These are phyloP conservation scores for Trichoderma asperellum DNA, from an alignment of 2,329 filamentous ascomycete genomes.

Conservation along the genomic window DNA sequence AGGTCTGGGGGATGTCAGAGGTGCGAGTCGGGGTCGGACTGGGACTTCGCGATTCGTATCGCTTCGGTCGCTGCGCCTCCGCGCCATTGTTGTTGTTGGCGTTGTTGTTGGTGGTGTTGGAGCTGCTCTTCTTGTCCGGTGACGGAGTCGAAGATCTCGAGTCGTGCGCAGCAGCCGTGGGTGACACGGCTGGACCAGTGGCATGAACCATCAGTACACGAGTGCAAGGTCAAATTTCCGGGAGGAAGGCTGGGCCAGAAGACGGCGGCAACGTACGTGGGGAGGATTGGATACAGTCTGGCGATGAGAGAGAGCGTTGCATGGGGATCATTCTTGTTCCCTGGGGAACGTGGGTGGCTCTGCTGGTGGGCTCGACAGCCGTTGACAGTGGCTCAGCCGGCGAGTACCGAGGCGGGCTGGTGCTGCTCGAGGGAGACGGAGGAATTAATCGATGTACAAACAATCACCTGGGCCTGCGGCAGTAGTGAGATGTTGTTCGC, in stretches of 20 bases:
- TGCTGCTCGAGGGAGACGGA: background rate
- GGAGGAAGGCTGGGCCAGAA: conserved; percentile 17
- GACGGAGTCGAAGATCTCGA: conserved; percentile 62
- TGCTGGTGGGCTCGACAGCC: conserved; percentile 5
- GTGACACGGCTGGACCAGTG: conserved; percentile 40
- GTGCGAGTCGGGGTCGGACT: conserved; percentile 60
- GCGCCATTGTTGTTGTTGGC: conserved; percentile 57
- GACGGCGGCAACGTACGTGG: conserved; percentile 56
- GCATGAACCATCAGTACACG: conserved; percentile 39
- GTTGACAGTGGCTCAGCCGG: conserved; percentile 20
- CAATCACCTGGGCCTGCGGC: background rate
- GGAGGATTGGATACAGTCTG: conserved; percentile 61
- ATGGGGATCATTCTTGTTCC: conserved; percentile 61
- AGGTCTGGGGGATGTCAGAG: conserved; percentile 48
- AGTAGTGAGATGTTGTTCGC: background rate
- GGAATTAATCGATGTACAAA: background rate
- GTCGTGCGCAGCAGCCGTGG: conserved; percentile 39
- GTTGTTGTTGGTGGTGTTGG: conserved; percentile 41
- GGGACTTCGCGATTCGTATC: conserved; percentile 60
- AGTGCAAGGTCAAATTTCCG: conserved; percentile 21
- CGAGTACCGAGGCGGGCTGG: conserved; percentile 26
- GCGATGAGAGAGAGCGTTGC: conserved; percentile 66
- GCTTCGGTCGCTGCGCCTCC: conserved; percentile 54
- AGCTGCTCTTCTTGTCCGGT: conserved; percentile 52
- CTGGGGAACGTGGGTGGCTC: conserved; percentile 40